Evolutionary conservation across 2,329 filamentous ascomycete genomes (phyloP).

Genomic region (Thermoascus crustaceus): DNA sequence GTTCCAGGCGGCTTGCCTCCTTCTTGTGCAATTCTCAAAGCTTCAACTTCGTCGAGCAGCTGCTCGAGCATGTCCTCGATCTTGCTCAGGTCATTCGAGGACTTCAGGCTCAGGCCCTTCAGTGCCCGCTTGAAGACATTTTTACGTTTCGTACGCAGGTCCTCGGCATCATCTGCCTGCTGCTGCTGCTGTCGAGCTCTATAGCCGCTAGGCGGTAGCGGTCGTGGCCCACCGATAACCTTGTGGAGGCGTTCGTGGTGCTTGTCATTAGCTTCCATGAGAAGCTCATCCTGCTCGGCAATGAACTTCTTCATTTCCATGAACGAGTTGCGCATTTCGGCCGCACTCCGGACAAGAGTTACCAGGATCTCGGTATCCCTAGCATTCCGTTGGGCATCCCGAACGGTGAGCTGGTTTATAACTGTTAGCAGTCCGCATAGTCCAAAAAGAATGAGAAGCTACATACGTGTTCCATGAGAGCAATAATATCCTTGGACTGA

Average conservation of each 20-base stretch:
- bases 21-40: conserved; percentile 55
- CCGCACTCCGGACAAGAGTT: conserved; percentile 82
- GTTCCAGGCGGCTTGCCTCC: too few species aligned
- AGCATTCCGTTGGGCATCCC: conserved; percentile 91
- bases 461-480: conserved; percentile 88
- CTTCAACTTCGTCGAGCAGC: conserved; percentile 84
- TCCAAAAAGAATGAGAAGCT: conserved; percentile 16
- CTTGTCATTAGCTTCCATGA: conserved; percentile 78
- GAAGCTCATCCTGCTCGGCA: conserved; percentile 77
- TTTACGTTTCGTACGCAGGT: conserved; percentile 67
- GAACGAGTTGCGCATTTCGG: conserved; percentile 95
- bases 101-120: conserved; percentile 80
- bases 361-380: conserved; percentile 94
- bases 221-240: conserved; percentile 75
- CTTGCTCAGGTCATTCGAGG: conserved; percentile 74
- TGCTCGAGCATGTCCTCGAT: conserved; percentile 92
- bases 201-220: conserved; percentile 60
- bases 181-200: conserved; percentile 47
- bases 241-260: conserved; percentile 82
- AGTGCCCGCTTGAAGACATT: conserved; percentile 93
- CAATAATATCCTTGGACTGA: conserved; percentile 92
- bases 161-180: conserved; percentile 46
- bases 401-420: conserved; percentile 65
- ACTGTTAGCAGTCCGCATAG: conserved; percentile 17
- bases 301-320: conserved; percentile 92